phyloP scores from a whole-genome alignment of 805 yeast genomes.

The Ogataea haglerorum region DNA sequence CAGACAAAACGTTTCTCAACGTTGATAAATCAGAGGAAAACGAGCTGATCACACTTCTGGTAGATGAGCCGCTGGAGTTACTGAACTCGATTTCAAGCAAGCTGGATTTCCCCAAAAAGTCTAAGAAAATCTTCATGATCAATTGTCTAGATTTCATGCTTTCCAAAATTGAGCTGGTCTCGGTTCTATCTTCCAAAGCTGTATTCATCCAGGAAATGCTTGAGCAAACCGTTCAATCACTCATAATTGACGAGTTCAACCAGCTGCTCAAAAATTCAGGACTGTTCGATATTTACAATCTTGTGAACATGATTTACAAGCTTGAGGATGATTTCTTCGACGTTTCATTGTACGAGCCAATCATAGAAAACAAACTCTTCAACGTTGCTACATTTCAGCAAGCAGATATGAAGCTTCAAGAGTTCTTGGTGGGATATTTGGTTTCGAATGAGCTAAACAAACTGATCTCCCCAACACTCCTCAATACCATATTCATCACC shows the following conservation, averaged over 20 bases:
- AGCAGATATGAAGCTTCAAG: constrained; percentile 45
- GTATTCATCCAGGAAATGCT: constrained; percentile 36
- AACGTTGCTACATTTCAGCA: constrained; percentile 40
- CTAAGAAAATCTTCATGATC: constrained; percentile 42
- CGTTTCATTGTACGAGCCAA: constrained; percentile 60
- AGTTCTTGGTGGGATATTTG: constrained; percentile 56
- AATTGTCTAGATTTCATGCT: constrained; percentile 60
- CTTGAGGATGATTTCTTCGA: constrained; percentile 56
- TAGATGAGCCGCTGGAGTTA: constrained; percentile 45
- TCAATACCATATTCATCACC: constrained; percentile 48
- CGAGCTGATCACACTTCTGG: constrained; percentile 38
- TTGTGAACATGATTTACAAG: constrained; percentile 71
- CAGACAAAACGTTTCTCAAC: constrained; percentile 39
- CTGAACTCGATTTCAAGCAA: constrained; percentile 27
- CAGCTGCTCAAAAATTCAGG: constrained; percentile 50
- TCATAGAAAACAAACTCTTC: constrained; percentile 58
- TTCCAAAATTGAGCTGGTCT: constrained; percentile 49
- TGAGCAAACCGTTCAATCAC: constrained; percentile 32
- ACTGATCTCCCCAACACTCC: constrained; percentile 60
- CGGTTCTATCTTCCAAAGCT: constrained; percentile 39
- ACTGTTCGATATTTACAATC: constrained; percentile 55
- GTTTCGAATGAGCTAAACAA: constrained; percentile 55
- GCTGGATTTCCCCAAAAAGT: constrained; percentile 27
- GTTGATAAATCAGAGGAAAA: constrained; percentile 35
- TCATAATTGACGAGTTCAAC: constrained; percentile 45